phyloP scores from a whole-genome alignment of 163 green algal genomes.

The Chlamydomonas reinhardtii region DNA sequence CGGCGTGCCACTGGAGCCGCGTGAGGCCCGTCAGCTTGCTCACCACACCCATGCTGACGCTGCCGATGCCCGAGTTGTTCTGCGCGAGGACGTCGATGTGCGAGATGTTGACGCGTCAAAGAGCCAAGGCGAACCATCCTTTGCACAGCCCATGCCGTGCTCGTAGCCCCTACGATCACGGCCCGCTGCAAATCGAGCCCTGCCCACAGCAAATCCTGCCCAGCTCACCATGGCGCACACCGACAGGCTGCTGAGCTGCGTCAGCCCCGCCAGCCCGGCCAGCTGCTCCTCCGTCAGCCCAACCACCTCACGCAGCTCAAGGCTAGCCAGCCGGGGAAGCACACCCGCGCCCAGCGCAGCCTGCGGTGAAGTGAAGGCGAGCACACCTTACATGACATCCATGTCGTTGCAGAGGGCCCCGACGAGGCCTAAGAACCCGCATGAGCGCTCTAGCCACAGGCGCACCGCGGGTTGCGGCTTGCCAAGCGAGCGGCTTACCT shows the following conservation, averaged over 20 bases:
- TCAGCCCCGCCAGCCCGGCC: background rate
- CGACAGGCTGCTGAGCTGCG: background rate
- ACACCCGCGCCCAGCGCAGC: background rate
- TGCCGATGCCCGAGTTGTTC: constrained; percentile 2
- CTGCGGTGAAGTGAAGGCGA: background rate
- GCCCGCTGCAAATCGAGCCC: too few species aligned
- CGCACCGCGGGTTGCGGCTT: background rate
- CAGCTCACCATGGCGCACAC: constrained; percentile 21
- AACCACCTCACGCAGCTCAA: constrained; percentile 9
- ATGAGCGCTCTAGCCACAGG: background rate
- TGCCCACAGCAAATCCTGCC: too few species aligned
- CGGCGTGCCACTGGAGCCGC: constrained; percentile 25
- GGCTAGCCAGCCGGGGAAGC: background rate
- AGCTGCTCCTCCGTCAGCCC: background rate
- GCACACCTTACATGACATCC: background rate
- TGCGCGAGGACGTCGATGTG: background rate
- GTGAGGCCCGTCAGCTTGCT: constrained; percentile 1
- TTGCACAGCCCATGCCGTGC: too few species aligned
- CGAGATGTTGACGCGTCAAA: too few species aligned
- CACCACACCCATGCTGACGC: background rate
- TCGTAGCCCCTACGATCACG: background rate
- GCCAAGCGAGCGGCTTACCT: background rate
- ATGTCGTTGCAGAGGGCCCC: background rate
- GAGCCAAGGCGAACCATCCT: background rate
- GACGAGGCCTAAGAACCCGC: background rate